Evolutionary conservation across 257 asterid species (phyloP).

Genomic region (Eucommia ulmoides): DNA sequence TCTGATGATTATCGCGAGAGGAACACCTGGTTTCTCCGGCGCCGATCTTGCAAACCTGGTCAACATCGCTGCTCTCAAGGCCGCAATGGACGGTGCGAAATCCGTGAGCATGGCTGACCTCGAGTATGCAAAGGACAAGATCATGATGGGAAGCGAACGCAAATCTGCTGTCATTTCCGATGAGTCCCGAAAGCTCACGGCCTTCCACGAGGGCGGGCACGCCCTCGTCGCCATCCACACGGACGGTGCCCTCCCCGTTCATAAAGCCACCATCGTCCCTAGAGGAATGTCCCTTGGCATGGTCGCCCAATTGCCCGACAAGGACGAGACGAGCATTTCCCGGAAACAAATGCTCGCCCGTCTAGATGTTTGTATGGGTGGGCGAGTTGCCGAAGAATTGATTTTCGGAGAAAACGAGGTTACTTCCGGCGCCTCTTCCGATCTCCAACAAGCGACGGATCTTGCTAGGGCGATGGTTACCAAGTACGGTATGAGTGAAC

Average conservation of each 20-base stretch:
- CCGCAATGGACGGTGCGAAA: slow-evolving; percentile 83
- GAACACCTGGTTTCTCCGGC: slow-evolving; percentile 93
- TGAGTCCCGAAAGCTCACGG: slow-evolving; percentile 62
- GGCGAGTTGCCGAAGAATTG: slow-evolving; percentile 86
- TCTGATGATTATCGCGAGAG: slow-evolving; percentile 70
- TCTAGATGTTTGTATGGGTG: slow-evolving; percentile 81
- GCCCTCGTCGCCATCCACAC: slow-evolving; percentile 88
- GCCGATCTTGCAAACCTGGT: slow-evolving; percentile 92
- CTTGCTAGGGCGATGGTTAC: slow-evolving; percentile 86
- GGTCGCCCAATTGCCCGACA: slow-evolving; percentile 77
- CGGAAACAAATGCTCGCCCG: slow-evolving; percentile 82
- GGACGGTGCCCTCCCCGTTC: slow-evolving; percentile 78
- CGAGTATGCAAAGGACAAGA: slow-evolving; percentile 87
- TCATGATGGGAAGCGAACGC: slow-evolving; percentile 92
- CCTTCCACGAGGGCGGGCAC: slow-evolving; percentile 91
- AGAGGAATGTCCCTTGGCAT: slow-evolving; percentile 91
- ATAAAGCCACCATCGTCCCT: slow-evolving; percentile 87
- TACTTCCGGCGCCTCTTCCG: slow-evolving; percentile 80
- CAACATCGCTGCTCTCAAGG: slow-evolving; percentile 75
- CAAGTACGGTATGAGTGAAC: slow-evolving; percentile 67
- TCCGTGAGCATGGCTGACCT: slow-evolving; percentile 69
- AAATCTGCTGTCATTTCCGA: slow-evolving; percentile 83
- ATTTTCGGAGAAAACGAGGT: slow-evolving; percentile 78
- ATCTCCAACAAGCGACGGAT: slow-evolving; percentile 60
- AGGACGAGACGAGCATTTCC: slow-evolving; percentile 69